Evolutionary conservation across 768 basidiomycete species (phyloP), one percentile per base, ranked within the genome.

Genomic region (Mycena belliarum): DNA sequence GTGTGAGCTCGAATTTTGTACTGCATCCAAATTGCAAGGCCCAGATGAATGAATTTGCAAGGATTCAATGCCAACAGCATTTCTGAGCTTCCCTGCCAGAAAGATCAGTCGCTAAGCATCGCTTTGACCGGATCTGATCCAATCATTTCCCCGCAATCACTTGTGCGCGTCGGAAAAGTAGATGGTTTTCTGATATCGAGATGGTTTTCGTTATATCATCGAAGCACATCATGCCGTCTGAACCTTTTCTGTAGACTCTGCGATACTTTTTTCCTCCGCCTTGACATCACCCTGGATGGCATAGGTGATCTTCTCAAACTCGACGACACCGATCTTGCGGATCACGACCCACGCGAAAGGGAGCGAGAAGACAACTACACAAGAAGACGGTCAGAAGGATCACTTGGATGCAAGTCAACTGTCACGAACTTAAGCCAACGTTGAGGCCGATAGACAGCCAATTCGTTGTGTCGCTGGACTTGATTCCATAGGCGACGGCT

Each of bases 361-460:
- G 28, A 72, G 48, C 6, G 71, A 70, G 25, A 71, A 57, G 2
- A 70, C 66, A 51, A 72, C 71, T 72, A 42, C 28, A 32, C 29
- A 12, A 32, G 29, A 21, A 16, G 38, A 28, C 18, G 21, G 26
- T 32, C 11, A 57, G 20, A 42, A 28, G 12, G 21, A 21, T 32
- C 11, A 57, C 15, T 35, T 10, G 32, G 25, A 26, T 14, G 15
- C 7, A 38, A 2, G 20, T 7, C 1, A 18, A 21, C n/a, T 4
- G 9, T 32, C 12, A 69, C 71, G 43, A 49, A 72, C 71, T 71
- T n/a, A 72, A 61, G 6, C 71, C 70, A 38, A 72, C 55, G 26
- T 72, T 72, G 21, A 72, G 57, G 8, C 71, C 71, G 40, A 72
- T 69, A n/a, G 70, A 71, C 6, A 72, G 51, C 71, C 71, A 72